These are phyloP conservation scores for Chlorella sorokiniana DNA, from an alignment of 139 green algal species.

Conservation along the genomic window DNA sequence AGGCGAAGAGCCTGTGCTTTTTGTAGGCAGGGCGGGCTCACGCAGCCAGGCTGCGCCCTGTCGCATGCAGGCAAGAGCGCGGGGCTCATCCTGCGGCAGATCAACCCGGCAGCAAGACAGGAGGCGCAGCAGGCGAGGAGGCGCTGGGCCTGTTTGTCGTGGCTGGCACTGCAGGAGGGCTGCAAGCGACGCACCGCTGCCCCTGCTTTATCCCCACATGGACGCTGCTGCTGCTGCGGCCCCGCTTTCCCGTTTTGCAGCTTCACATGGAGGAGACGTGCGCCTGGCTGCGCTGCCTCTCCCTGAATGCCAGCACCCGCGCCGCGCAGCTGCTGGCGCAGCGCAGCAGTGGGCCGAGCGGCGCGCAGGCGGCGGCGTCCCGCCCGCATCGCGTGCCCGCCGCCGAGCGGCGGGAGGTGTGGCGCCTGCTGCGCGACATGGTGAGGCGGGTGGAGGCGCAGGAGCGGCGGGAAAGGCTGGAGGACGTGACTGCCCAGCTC, in stretches of 20 bases:
- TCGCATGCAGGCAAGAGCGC: conserved; percentile 61
- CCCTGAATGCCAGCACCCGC: conserved; percentile 6
- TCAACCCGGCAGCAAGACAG: conserved; percentile 41
- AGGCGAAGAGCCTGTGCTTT: no score
- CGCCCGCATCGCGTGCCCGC: conserved; percentile 3
- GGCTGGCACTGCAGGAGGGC: neutral
- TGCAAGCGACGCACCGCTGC: no score
- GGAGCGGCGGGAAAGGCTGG: conserved; percentile 12
- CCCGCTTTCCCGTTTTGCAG: neutral
- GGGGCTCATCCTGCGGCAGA: conserved; percentile 66
- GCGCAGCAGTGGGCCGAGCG: neutral
- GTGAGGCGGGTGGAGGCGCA: neutral
- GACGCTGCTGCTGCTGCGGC: no score
- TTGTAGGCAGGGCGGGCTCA: no score
- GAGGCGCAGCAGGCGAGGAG: conserved; percentile 32
- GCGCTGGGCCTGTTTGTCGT: neutral
- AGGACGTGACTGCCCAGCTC: conserved; percentile 27
- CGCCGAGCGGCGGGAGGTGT: conserved; percentile 18
- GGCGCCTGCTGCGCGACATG: neutral
- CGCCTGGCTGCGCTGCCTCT: conserved; percentile 34
- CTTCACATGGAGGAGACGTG: conserved; percentile 53
- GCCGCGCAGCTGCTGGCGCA: conserved; percentile 14
- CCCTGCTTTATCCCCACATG: no score
- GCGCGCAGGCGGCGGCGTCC: neutral
- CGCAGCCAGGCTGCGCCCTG: no score